These are phyloP conservation scores for Apiotrichum gracile DNA, from an alignment of 1,284 basidiomycete species.

Conservation along the genomic window DNA sequence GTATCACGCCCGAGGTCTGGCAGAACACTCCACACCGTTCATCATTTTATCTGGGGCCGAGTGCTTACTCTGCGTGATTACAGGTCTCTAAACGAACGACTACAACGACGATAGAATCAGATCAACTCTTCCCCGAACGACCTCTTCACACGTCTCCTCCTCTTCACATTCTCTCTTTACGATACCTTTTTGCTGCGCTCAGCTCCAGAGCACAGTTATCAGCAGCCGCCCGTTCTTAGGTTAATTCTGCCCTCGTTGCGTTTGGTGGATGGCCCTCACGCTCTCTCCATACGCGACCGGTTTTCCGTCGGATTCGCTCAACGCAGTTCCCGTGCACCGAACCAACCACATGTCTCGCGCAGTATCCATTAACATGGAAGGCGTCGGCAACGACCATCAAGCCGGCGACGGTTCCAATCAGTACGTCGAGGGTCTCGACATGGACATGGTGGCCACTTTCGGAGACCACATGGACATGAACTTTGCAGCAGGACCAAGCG, in stretches of 20 bases:
- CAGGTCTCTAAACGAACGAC: neutral
- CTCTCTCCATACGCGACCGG: conserved; percentile 16
- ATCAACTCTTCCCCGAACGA: neutral
- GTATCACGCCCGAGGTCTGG: neutral
- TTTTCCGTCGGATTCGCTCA: conserved; percentile 14
- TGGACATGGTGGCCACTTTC: conserved; percentile 43
- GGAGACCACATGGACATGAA: conserved; percentile 40
- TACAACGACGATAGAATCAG: neutral
- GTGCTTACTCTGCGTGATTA: conserved; percentile 4
- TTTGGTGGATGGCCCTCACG: conserved; percentile 17
- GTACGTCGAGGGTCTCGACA: conserved; percentile 21
- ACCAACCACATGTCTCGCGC: conserved; percentile 14
- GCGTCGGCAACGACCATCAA: conserved; percentile 10
- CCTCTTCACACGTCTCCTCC: neutral
- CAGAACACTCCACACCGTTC: neutral
- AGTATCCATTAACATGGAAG: conserved; percentile 20
- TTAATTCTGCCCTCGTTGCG: neutral
- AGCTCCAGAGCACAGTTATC: neutral
- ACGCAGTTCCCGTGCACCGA: conserved; percentile 3
- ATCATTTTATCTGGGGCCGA: conserved; percentile 4
- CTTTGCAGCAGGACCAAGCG: conserved; percentile 22
- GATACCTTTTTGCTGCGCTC: neutral
- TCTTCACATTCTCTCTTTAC: neutral
- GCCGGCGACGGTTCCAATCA: conserved; percentile 5
- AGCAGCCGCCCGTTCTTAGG: neutral